phyloP scores from a whole-genome alignment of 805 yeast genomes.

The Komagataella ulmi region DNA sequence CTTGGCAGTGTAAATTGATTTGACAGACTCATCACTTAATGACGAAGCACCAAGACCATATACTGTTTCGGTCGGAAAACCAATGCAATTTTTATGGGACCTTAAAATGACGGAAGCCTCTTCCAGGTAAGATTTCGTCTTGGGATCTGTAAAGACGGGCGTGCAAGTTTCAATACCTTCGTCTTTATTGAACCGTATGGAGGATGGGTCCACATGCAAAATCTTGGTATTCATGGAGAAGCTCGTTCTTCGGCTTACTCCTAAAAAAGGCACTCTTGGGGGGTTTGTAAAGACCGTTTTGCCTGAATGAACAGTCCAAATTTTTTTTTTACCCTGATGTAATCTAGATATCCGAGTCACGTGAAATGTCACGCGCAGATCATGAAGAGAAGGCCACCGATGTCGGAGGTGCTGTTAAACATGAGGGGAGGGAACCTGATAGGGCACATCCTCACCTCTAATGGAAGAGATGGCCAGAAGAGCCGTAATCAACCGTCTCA shows the following conservation, averaged over 20 bases:
- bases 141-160: slow-evolving; percentile 36
- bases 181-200: slow-evolving; percentile 33
- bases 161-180: slow-evolving; percentile 12
- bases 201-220: slow-evolving; percentile 37
- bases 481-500: neutral
- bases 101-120: slow-evolving; percentile 47
- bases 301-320: neutral
- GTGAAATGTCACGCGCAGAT: neutral
- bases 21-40: slow-evolving; percentile 56
- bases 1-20: slow-evolving; percentile 72
- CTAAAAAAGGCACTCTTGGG: neutral
- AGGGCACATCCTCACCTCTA: neutral
- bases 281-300: neutral
- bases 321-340: neutral
- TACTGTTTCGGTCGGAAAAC: slow-evolving; percentile 95
- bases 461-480: neutral
- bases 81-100: slow-evolving; percentile 50
- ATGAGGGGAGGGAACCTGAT: neutral
- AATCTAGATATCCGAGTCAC: neutral
- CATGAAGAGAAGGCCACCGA: neutral
- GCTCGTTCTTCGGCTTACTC: neutral
- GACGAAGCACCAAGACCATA: slow-evolving; percentile 93
- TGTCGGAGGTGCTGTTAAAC: neutral
- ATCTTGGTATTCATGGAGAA: slow-evolving; percentile 22
- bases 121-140: slow-evolving; percentile 34